These are phyloP conservation scores for Cymodocea nodosa DNA, from an alignment of 116 monocot genomes.

Conservation along the genomic window DNA sequence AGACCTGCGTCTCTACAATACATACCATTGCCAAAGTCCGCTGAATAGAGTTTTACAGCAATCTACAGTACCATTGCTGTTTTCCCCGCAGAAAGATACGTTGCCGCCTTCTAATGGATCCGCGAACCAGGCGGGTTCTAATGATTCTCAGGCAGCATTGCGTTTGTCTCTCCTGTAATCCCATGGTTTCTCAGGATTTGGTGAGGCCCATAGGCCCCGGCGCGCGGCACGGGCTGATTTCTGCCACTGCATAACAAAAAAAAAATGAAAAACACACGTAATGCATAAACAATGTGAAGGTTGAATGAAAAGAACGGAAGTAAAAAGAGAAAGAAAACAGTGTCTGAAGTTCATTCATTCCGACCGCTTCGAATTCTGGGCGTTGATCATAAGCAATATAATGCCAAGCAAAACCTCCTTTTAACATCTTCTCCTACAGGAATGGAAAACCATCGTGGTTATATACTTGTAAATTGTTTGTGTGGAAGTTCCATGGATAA, in stretches of 20 bases:
- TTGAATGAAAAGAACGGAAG: too few relatives aligned
- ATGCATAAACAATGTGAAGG: too few relatives aligned
- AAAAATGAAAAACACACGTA: neutral
- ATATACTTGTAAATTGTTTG: neutral
- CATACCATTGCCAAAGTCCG: too few relatives aligned
- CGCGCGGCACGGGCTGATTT: slow-evolving; percentile 15
- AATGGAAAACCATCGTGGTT: neutral
- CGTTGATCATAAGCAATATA: slow-evolving; percentile 71
- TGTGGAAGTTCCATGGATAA: neutral
- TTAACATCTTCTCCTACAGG: slow-evolving; percentile 73
- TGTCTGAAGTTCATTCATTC: neutral
- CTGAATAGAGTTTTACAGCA: too few relatives aligned
- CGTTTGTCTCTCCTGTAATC: slow-evolving; percentile 20
- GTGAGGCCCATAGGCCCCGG: slow-evolving; percentile 16
- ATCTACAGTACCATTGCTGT: too few relatives aligned
- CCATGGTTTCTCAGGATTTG: slow-evolving; percentile 25
- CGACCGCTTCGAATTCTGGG: slow-evolving; percentile 56
- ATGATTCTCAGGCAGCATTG: slow-evolving; percentile 2
- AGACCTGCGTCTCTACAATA: too few relatives aligned
- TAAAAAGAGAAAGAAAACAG: too few relatives aligned
- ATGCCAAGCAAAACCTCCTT: slow-evolving; percentile 77
- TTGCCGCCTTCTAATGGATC: too few relatives aligned
- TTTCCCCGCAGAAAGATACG: too few relatives aligned
- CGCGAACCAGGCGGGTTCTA: neutral
- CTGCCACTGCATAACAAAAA: slow-evolving; percentile 13